Evolutionary conservation across 2,329 filamentous ascomycete species (phyloP).

Genomic region (Fusarium sororula): DNA sequence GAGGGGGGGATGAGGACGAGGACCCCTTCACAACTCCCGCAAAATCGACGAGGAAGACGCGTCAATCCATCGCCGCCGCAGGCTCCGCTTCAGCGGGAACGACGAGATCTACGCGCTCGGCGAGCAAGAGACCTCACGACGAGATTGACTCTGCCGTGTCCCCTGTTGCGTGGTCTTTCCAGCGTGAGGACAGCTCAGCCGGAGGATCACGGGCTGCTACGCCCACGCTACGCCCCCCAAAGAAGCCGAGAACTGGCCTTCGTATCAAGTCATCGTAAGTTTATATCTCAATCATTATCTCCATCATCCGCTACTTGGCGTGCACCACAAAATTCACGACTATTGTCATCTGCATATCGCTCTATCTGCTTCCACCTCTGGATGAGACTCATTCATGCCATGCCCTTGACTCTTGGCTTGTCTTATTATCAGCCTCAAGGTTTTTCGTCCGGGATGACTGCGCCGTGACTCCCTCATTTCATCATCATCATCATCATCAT

Average conservation of each 20-base stretch:
- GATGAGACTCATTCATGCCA: constrained; percentile 6
- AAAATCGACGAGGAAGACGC: constrained; percentile 48
- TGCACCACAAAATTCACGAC: background rate
- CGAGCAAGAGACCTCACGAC: constrained; percentile 64
- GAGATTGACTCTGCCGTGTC: constrained; percentile 64
- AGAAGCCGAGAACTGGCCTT: constrained; percentile 68
- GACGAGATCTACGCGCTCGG: constrained; percentile 58
- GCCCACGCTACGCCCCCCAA: constrained; percentile 64
- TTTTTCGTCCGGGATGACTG: background rate
- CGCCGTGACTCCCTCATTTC: background rate
- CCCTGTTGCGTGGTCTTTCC: constrained; percentile 60
- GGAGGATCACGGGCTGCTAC: constrained; percentile 69
- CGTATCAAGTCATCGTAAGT: constrained; percentile 77
- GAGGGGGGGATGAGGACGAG: constrained; percentile 42
- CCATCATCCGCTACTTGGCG: background rate
- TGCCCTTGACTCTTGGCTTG: constrained; percentile 15
- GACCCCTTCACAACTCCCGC: constrained; percentile 45
- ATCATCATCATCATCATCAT: background rate
- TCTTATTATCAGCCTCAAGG: background rate
- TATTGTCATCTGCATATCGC: background rate
- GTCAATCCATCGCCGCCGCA: constrained; percentile 46
- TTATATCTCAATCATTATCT: constrained; percentile 42
- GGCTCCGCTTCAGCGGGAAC: constrained; percentile 39
- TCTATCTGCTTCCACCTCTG: background rate
- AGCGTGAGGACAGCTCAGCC: constrained; percentile 57